These are phyloP conservation scores for Gastrolobium villosum DNA, from an alignment of 306 rosid species.

Conservation along the genomic window DNA sequence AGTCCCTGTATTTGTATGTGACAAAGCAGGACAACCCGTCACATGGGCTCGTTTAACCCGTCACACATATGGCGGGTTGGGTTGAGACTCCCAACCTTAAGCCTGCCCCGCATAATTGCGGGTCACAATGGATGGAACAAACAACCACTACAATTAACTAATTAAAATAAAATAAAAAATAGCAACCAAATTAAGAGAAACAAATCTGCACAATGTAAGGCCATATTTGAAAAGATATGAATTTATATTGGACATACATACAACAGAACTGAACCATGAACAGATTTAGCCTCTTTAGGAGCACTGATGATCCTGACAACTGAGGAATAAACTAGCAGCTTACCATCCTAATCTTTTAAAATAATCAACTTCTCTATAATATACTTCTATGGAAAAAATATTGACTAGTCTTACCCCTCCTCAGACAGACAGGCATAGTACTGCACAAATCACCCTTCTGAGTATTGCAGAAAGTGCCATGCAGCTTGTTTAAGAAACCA, in stretches of 20 bases:
- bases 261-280: slow-evolving; percentile 6
- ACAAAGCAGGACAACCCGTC: too few relatives aligned
- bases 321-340: slow-evolving; percentile 36
- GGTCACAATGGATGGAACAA: too few relatives aligned
- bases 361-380: slow-evolving; percentile 1
- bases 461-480: slow-evolving; percentile 11
- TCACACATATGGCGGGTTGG: too few relatives aligned
- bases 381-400: neutral
- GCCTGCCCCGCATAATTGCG: too few relatives aligned
- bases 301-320: neutral
- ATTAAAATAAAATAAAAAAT: neutral
- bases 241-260: slow-evolving; percentile 16
- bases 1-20: too few relatives aligned
- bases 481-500: neutral
- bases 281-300: neutral
- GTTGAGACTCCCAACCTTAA: too few relatives aligned
- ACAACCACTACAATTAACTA: too few relatives aligned
- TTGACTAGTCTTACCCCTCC: slow-evolving; percentile 11
- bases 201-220: neutral
- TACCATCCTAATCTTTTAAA: slow-evolving; percentile 39
- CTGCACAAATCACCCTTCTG: neutral
- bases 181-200: neutral
- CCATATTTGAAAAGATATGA: neutral
- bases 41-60: too few relatives aligned
- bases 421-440: neutral